Evolutionary conservation across 371 early-diverging fungal genomes (phyloP), one percentile per base, ranked within the genome.

Genomic region (Rozella allomycis): DNA sequence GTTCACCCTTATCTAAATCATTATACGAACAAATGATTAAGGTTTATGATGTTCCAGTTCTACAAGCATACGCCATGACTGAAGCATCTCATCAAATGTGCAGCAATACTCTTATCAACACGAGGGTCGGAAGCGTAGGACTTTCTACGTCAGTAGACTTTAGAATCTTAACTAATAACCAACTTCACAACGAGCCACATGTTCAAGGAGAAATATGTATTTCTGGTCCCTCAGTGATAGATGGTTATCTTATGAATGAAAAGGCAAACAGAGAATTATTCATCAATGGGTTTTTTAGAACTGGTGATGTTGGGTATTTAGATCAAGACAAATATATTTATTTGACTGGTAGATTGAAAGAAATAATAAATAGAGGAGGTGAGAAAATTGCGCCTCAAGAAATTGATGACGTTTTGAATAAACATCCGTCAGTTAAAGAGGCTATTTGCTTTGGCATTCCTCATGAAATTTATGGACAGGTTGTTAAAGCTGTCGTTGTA

Each of bases 31-130:
- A 71, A 7, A 50, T 85, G 1, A 79, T 82, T 47, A 25, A 59
- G 25, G 44, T 46, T 9, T 72, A 78, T 43, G 47, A 64, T 17
- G 83, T 73, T 0, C 82, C 84, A 11, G 80, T 81, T 2, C 49
- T 80, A 29, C 78, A 53, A 47, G 80, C 85, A 1, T 84, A 84
- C 42, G 83, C 84, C 8, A 82, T 85, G 84, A 80, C 84, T 1
- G 86, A 85, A 50, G 78, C 82, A 1, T 55, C 81, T 13, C 86
- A 85, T 47, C 81, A 78, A 50, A 77, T 85, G 71, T 68, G 75
- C 22, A 74, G 78, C 13, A 83, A 82, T 44, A 78, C 75, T 27
- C 47, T 82, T n/a, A n/a, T n/a, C n/a, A n/a, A n/a, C n/a, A n/a
- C n/a, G n/a, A n/a, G n/a, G n/a, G n/a, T n/a, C n/a, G n/a, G n/a